Evolutionary conservation across 495 filamentous ascomycete genomes (phyloP).

Genomic region (Podospora comata): DNA sequence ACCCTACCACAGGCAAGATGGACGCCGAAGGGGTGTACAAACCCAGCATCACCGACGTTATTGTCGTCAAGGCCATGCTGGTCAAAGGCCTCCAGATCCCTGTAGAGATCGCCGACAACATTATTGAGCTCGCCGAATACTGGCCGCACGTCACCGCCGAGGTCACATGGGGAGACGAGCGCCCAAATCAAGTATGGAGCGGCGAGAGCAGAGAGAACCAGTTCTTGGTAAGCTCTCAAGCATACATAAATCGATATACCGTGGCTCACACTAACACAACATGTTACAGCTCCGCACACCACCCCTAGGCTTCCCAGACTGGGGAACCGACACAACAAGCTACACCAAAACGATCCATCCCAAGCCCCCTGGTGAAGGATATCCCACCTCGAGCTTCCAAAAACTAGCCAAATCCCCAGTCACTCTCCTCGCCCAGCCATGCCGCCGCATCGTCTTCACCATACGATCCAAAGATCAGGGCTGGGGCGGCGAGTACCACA

Average conservation of each 20-base stretch:
- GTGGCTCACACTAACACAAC: too few relatives aligned
- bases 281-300: conserved; percentile 39
- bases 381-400: conserved; percentile 31
- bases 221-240: conserved; percentile 34
- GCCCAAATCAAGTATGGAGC: conserved; percentile 16
- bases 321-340: not conserved
- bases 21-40: conserved; percentile 19
- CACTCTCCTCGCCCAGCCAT: conserved; percentile 40
- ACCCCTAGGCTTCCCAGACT: conserved; percentile 34
- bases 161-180: conserved; percentile 20
- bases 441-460: conserved; percentile 61
- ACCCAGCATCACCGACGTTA: conserved; percentile 43
- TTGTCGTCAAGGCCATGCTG: conserved; percentile 46
- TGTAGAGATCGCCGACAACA: conserved; percentile 61
- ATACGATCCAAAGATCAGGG: conserved; percentile 68
- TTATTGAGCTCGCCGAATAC: conserved; percentile 68
- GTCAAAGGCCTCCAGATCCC: conserved; percentile 47
- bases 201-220: conserved; percentile 27
- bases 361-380: conserved; percentile 29
- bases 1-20: not conserved
- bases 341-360: not conserved
- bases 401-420: conserved; percentile 30
- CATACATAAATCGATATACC: too few relatives aligned
- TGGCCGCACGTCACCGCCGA: conserved; percentile 55
- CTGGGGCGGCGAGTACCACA: conserved; percentile 40